Percentiles rank a stretch among this genome's conserved stretches.
These are phyloP conservation scores for Balansia obtecta DNA, from an alignment of 2,329 filamentous ascomycete species.

Conservation along the genomic window DNA sequence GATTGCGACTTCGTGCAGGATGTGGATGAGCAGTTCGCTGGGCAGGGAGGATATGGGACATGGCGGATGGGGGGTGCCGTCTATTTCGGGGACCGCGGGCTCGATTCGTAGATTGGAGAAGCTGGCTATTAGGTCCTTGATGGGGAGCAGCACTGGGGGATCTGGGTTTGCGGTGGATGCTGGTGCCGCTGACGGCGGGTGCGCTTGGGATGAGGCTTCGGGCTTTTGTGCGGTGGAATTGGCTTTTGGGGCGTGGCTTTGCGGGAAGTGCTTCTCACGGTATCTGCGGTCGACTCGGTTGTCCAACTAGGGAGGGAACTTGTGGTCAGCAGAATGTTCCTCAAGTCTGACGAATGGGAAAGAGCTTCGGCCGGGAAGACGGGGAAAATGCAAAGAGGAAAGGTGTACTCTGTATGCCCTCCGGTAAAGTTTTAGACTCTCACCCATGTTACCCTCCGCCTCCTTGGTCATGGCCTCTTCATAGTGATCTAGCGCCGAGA, in stretches of 20 bases:
- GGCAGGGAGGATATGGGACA: conserved; percentile 71
- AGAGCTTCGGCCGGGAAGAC: not conserved
- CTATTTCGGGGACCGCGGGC: conserved; percentile 52
- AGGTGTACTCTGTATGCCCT: conserved; percentile 66
- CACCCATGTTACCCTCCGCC: conserved; percentile 69
- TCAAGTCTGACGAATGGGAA: too few species aligned
- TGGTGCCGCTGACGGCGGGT: conserved; percentile 8
- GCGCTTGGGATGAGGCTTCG: not conserved
- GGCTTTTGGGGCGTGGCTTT: conserved; percentile 21
- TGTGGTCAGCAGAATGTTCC: not conserved
- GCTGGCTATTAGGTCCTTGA: conserved; percentile 59
- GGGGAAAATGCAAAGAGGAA: not conserved
- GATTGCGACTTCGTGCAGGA: conserved; percentile 60
- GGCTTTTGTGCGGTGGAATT: conserved; percentile 28
- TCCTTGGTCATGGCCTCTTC: conserved; percentile 87
- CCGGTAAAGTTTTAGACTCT: conserved; percentile 78
- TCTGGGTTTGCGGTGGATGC: conserved; percentile 5
- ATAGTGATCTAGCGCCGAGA: conserved; percentile 81
- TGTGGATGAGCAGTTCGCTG: conserved; percentile 72
- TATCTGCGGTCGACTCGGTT: conserved; percentile 73
- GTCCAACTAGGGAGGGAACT: conserved; percentile 50
- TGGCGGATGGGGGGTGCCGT: conserved; percentile 59
- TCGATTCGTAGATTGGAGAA: conserved; percentile 63
- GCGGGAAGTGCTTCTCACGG: conserved; percentile 80
- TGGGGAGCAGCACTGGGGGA: conserved; percentile 33